A percentile compares a stretch with the other conserved stretches of the same genome.
phyloP scores from a whole-genome alignment of 345 rosid species.

The Bruguiera gymnorhiza region DNA sequence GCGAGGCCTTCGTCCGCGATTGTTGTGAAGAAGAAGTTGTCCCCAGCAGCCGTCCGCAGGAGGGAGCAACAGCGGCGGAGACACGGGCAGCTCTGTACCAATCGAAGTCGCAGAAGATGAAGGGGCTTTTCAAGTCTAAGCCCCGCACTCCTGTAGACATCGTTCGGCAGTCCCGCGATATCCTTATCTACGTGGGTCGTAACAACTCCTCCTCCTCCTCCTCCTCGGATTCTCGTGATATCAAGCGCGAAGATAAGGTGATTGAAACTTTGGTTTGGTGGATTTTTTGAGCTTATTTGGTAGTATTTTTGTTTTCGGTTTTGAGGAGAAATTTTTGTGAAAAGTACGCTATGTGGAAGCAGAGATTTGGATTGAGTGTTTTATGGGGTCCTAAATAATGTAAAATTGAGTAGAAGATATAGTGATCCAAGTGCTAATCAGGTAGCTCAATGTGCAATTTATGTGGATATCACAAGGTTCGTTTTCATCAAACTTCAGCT shows the following conservation, averaged over 20 bases:
- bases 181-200: slow-evolving; percentile 50
- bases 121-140: slow-evolving; percentile 83
- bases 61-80: not conserved
- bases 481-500: too few relatives aligned
- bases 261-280: too few relatives aligned
- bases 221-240: slow-evolving; percentile 27
- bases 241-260: slow-evolving; percentile 53
- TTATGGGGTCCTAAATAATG: too few relatives aligned
- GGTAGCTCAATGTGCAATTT: too few relatives aligned
- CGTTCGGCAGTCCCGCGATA: slow-evolving; percentile 86
- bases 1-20: slow-evolving; percentile 18
- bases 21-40: slow-evolving; percentile 18
- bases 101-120: slow-evolving; percentile 49
- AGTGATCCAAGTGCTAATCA: too few relatives aligned
- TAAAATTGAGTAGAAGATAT: too few relatives aligned
- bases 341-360: too few relatives aligned
- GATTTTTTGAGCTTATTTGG: not conserved
- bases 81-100: not conserved
- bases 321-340: too few relatives aligned
- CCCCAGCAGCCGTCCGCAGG: slow-evolving; percentile 12
- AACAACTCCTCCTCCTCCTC: slow-evolving; percentile 7
- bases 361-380: too few relatives aligned
- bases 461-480: too few relatives aligned
- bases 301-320: not conserved
- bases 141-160: slow-evolving; percentile 82